Evolutionary conservation across 805 yeast species (phyloP).

Genomic region (Spathaspora hagerdaliae): DNA sequence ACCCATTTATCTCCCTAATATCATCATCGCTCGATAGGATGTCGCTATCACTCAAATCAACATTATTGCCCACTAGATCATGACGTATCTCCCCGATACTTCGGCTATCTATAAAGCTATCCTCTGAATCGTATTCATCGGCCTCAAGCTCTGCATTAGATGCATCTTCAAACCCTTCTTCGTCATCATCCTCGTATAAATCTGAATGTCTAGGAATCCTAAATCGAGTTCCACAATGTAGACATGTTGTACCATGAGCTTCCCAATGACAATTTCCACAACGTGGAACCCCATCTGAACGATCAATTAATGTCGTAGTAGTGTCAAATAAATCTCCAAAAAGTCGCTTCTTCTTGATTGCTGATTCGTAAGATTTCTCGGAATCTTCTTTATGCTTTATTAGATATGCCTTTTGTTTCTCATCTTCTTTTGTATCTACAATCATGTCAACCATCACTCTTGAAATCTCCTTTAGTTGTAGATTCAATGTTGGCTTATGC

Average conservation of each 20-base stretch:
- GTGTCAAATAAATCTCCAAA: constrained; percentile 51
- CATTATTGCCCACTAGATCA: constrained; percentile 12
- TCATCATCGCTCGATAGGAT: constrained; percentile 10
- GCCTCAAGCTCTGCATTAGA: constrained; percentile 9
- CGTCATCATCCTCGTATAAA: constrained; percentile 34
- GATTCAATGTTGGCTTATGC: constrained; percentile 50
- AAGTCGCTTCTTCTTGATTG: constrained; percentile 30
- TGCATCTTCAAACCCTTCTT: constrained; percentile 12
- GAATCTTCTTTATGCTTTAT: constrained; percentile 21
- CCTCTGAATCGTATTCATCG: constrained; percentile 24
- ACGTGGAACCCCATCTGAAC: constrained; percentile 67
- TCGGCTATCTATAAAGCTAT: constrained; percentile 30
- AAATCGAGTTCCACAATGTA: constrained; percentile 62
- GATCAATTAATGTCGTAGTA: constrained; percentile 52
- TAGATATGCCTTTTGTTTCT: constrained; percentile 20
- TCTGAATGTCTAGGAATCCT: constrained; percentile 27
- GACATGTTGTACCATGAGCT: constrained; percentile 60
- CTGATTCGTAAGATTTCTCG: constrained; percentile 35
- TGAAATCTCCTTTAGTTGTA: constrained; percentile 46
- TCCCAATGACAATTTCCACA: constrained; percentile 83
- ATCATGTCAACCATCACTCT: constrained; percentile 34
- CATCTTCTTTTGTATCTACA: constrained; percentile 23
- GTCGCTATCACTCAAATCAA: constrained; percentile 6
- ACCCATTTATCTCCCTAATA: background rate
- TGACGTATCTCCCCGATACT: constrained; percentile 17